Percentiles rank a stretch among this genome's conserved stretches.
Conservation (phyloP, 1,284 basidiomycete species). For the Trichosporon coremiiforme region DNA sequence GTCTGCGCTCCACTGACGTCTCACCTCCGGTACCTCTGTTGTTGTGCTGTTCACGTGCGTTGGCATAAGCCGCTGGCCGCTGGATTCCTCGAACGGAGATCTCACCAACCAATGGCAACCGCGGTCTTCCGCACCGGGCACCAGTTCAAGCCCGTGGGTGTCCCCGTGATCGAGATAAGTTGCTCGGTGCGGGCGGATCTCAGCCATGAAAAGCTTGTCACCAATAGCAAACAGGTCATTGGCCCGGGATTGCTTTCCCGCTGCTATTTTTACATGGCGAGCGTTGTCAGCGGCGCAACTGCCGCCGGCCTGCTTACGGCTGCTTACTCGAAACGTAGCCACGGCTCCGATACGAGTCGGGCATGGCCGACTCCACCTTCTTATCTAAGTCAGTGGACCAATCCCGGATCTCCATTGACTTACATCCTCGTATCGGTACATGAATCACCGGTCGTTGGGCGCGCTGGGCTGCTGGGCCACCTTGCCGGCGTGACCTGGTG, state of each 20-base stretch:
- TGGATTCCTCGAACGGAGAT: constrained; percentile 7
- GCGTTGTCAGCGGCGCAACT: too few relatives aligned
- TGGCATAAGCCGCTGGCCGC: not conserved
- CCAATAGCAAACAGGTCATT: not conserved
- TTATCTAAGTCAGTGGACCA: not conserved
- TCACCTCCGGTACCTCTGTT: not conserved
- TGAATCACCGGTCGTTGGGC: not conserved
- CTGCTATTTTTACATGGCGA: not conserved
- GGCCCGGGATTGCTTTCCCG: not conserved
- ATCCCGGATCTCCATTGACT: not conserved
- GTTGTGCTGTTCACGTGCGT: not conserved
- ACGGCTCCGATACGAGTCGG: not conserved
- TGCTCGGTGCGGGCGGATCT: not conserved
- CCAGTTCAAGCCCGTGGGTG: not conserved
- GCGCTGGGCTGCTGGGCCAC: too few relatives aligned
- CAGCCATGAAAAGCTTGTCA: not conserved
- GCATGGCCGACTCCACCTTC: not conserved
- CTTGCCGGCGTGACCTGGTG: not conserved
- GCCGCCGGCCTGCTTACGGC: not conserved
- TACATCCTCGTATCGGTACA: not conserved
- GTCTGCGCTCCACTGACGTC: not conserved
- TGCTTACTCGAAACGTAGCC: not conserved
- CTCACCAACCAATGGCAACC: not conserved
- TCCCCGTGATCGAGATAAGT: constrained; percentile 1
- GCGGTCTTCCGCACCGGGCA: not conserved